These are phyloP conservation scores for Calonectria pseudoreteaudii DNA, from an alignment of 2,329 filamentous ascomycete genomes.

Conservation along the genomic window DNA sequence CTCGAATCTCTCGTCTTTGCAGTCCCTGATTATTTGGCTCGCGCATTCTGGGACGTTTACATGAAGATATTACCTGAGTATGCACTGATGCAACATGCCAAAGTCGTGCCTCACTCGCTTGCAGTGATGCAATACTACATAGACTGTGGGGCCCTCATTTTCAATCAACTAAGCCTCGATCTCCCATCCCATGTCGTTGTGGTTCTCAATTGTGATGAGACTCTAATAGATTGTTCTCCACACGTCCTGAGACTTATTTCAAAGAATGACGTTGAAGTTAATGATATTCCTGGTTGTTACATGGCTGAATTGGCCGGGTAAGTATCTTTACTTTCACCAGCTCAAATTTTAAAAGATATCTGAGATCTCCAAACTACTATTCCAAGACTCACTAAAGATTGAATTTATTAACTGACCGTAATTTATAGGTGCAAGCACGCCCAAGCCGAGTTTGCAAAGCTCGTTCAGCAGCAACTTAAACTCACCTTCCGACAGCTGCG, in stretches of 20 bases:
- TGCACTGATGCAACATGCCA: constrained; percentile 22
- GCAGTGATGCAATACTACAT: constrained; percentile 21
- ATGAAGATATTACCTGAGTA: constrained; percentile 5
- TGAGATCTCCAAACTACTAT: not conserved
- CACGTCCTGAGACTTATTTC: not conserved
- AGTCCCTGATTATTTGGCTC: constrained; percentile 14
- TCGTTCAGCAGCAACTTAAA: not conserved
- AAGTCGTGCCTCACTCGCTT: constrained; percentile 22
- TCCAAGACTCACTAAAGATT: not conserved
- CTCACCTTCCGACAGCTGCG: not conserved
- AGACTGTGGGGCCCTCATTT: not conserved
- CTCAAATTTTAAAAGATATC: not conserved
- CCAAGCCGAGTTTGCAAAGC: not conserved
- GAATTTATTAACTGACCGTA: not conserved
- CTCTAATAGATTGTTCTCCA: constrained; percentile 18
- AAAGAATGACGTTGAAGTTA: not conserved
- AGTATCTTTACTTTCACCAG: not conserved
- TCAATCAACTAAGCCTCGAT: not conserved
- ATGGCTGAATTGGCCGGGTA: constrained; percentile 25
- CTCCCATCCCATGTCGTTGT: not conserved
- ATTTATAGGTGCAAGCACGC: not conserved
- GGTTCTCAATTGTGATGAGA: constrained; percentile 20
- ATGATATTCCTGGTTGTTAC: not conserved
- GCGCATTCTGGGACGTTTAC: constrained; percentile 3
- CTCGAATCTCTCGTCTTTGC: constrained; percentile 13